Percentiles rank a stretch among this genome's conserved stretches.
Evolutionary conservation across 371 early-diverging fungal genomes (phyloP).

Genomic region (Syncephalis fuscata): DNA sequence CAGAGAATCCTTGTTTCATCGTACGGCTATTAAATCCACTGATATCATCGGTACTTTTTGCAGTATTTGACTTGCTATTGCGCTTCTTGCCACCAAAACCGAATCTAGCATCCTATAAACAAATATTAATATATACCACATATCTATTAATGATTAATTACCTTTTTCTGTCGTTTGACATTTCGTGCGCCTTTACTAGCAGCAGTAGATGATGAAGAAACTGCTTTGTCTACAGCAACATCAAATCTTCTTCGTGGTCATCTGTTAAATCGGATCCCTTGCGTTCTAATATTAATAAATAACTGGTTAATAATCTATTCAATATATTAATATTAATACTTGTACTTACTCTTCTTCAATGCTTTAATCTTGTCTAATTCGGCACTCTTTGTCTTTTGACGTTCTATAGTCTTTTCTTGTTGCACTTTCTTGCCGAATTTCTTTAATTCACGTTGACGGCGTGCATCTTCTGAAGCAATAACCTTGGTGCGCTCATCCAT

Average conservation of each 20-base stretch:
- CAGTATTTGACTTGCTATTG: constrained; percentile 59
- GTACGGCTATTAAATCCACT: background rate
- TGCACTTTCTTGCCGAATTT: constrained; percentile 97
- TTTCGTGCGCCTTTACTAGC: constrained; percentile 11
- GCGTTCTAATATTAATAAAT: constrained; percentile 21
- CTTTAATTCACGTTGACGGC: constrained; percentile 68
- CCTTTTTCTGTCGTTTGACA: constrained; percentile 9
- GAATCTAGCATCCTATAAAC: constrained; percentile 38
- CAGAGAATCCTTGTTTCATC: background rate
- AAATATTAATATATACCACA: constrained; percentile 7
- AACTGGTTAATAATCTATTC: constrained; percentile 1
- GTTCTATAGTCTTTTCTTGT: constrained; percentile 65
- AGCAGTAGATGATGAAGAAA: constrained; percentile 13
- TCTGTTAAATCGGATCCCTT: constrained; percentile 22
- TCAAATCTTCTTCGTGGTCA: constrained; percentile 58
- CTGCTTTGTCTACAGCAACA: constrained; percentile 52
- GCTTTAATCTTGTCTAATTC: constrained; percentile 75
- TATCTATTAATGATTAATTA: constrained; percentile 8
- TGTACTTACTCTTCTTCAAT: constrained; percentile 70
- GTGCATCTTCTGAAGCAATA: constrained; percentile 71
- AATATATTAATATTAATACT: background rate
- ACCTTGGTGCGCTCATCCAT: constrained; percentile 64
- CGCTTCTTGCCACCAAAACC: constrained; percentile 84
- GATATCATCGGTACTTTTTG: constrained; percentile 18
- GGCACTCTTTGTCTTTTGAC: constrained; percentile 63